A percentile compares a stretch with the other conserved stretches of the same genome.
Evolutionary conservation across 169 alveolate genomes (phyloP).

Genomic region (Cryptosporidium ryanae): DNA sequence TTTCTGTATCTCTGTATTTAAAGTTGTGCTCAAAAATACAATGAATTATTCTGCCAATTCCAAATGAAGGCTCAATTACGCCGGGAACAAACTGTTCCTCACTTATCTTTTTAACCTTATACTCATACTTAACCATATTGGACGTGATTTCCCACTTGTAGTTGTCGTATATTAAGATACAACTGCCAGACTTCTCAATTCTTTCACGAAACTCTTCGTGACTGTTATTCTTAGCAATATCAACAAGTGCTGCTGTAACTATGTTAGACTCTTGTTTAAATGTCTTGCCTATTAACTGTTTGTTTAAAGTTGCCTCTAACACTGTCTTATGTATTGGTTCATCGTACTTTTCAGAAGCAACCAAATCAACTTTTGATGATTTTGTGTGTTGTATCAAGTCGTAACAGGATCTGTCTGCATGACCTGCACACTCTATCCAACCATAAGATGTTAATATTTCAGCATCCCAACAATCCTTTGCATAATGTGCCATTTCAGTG

Average conservation of each 20-base stretch:
- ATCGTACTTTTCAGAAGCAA: slow-evolving; percentile 90
- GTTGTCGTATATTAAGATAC: background rate
- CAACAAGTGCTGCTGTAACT: slow-evolving; percentile 69
- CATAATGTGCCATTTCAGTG: slow-evolving; percentile 99
- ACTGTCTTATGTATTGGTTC: slow-evolving; percentile 89
- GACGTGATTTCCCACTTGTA: slow-evolving; percentile 75
- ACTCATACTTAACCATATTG: slow-evolving; percentile 88
- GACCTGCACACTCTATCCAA: slow-evolving; percentile 98
- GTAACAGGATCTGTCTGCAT: slow-evolving; percentile 95
- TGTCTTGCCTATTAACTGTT: slow-evolving; percentile 88
- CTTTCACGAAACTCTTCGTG: background rate
- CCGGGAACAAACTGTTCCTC: slow-evolving; percentile 94
- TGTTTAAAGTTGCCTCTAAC: slow-evolving; percentile 85
- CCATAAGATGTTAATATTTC: slow-evolving; percentile 96
- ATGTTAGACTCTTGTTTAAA: slow-evolving; percentile 85
- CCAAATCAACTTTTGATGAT: slow-evolving; percentile 88
- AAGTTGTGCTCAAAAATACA: slow-evolving; percentile 96
- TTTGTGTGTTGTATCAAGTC: slow-evolving; percentile 93
- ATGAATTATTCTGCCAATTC: slow-evolving; percentile 95
- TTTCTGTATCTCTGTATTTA: slow-evolving; percentile 87
- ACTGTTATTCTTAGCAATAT: slow-evolving; percentile 75
- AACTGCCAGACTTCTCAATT: background rate
- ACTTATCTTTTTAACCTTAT: slow-evolving; percentile 86
- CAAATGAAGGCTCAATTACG: slow-evolving; percentile 99
- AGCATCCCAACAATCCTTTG: slow-evolving; percentile 99